Percentiles rank a stretch among this genome's conserved stretches.
Evolutionary conservation across 305 asterid species (phyloP).

Genomic region (Nicotiana rustica): DNA sequence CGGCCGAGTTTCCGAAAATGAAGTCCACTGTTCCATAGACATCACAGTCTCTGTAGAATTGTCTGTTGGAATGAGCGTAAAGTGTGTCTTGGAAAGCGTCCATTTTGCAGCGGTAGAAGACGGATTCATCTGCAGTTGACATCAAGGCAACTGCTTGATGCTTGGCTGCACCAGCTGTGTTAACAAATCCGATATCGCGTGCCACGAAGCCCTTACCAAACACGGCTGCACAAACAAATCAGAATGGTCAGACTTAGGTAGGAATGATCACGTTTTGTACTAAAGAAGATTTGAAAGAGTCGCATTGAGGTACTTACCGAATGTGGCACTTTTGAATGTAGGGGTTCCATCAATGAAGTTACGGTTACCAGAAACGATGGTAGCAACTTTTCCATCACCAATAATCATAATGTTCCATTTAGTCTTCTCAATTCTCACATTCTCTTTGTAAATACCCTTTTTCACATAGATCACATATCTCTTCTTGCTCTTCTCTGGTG

Average conservation of each 20-base stretch:
- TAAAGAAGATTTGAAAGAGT: neutral
- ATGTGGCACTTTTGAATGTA: slow-evolving; percentile 75
- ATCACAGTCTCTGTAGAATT: slow-evolving; percentile 79
- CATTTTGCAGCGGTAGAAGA: slow-evolving; percentile 69
- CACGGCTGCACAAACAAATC: slow-evolving; percentile 52
- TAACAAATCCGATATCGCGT: slow-evolving; percentile 72
- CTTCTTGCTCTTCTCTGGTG: slow-evolving; percentile 70
- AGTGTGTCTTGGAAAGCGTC: slow-evolving; percentile 84
- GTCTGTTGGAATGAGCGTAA: slow-evolving; percentile 75
- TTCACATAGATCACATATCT: slow-evolving; percentile 80
- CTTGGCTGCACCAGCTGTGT: slow-evolving; percentile 78
- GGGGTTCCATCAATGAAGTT: slow-evolving; percentile 81
- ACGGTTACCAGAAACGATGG: slow-evolving; percentile 68
- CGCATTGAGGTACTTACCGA: slow-evolving; percentile 53
- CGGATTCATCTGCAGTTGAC: slow-evolving; percentile 69
- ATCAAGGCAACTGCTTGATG: slow-evolving; percentile 88
- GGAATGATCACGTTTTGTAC: too few relatives aligned
- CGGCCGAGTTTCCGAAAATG: slow-evolving; percentile 83
- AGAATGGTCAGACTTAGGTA: too few relatives aligned
- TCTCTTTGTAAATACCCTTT: slow-evolving; percentile 70
- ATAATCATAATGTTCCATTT: slow-evolving; percentile 85
- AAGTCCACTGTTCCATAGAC: slow-evolving; percentile 77
- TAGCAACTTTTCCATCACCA: slow-evolving; percentile 72
- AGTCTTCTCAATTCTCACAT: slow-evolving; percentile 66
- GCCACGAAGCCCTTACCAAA: slow-evolving; percentile 78